phyloP scores from a whole-genome alignment of 192 early-diverging fungal species.

The Entomortierella parvispora region DNA sequence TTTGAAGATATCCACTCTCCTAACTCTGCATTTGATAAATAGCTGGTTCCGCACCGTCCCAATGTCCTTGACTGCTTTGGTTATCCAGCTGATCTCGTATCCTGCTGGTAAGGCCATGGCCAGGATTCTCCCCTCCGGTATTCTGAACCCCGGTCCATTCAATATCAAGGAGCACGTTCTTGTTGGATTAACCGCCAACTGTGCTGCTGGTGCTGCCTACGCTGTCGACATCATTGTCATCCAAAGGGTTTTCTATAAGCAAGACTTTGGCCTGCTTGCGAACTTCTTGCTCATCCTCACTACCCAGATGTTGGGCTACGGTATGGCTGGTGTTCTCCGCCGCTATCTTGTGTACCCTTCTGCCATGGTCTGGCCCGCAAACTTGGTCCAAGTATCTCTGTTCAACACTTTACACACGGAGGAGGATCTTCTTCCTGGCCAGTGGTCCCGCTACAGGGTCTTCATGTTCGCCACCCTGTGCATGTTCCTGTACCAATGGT shows the following conservation, averaged over 20 bases:
- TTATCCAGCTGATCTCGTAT: conserved; percentile 28
- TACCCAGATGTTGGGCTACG: no score
- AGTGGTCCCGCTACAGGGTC: conserved; percentile 34
- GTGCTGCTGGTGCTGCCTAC: conserved; percentile 55
- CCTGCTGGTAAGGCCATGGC: conserved; percentile 26
- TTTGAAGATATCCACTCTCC: background rate
- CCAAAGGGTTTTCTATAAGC: conserved; percentile 63
- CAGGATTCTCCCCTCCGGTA: conserved; percentile 61
- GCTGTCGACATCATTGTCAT: no score
- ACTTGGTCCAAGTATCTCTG: conserved; percentile 60
- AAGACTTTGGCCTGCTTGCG: conserved; percentile 59
- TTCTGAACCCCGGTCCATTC: conserved; percentile 48
- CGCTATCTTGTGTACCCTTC: conserved; percentile 81
- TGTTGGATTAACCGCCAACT: conserved; percentile 59
- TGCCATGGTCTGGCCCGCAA: no score
- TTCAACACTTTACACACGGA: conserved; percentile 54
- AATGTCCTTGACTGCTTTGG: conserved; percentile 1
- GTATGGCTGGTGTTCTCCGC: conserved; percentile 80
- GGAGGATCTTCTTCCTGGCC: conserved; percentile 10
- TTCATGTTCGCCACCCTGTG: conserved; percentile 42
- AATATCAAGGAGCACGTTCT: conserved; percentile 72
- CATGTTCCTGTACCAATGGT: conserved; percentile 59
- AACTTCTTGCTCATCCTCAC: no score
- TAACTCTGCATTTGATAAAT: no score
- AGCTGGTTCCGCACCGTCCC: conserved; percentile 23